phyloP scores from a whole-genome alignment of 306 rosid genomes.

The Phaseolus lunatus region DNA sequence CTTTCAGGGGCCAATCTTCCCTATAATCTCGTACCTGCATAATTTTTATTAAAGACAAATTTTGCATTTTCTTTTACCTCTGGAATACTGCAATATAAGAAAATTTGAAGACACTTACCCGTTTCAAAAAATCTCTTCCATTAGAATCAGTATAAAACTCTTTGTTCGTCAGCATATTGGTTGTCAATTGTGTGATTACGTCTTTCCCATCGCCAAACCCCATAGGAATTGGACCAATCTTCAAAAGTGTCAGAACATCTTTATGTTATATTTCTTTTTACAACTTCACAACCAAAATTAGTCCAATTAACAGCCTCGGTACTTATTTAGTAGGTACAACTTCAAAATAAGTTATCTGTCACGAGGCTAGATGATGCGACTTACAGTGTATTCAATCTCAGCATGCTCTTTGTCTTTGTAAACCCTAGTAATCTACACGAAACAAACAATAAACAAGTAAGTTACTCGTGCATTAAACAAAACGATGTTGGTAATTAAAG shows the following conservation, averaged over 20 bases:
- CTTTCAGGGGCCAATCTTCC: background rate
- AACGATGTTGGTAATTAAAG: background rate
- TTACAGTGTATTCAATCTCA: constrained; percentile 24
- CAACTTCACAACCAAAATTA: background rate
- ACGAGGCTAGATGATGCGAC: background rate
- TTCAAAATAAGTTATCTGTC: background rate
- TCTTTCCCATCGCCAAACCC: background rate
- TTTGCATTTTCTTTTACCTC: background rate
- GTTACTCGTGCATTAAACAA: background rate
- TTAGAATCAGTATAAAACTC: constrained; percentile 10
- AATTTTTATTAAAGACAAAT: background rate
- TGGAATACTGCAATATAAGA: background rate
- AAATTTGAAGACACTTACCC: background rate
- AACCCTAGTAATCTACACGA: constrained; percentile 1
- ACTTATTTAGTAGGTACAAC: background rate
- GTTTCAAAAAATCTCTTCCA: constrained; percentile 8
- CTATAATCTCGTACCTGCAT: constrained; percentile 18
- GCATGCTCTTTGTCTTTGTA: constrained; percentile 16
- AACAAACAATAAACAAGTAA: background rate
- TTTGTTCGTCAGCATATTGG: background rate
- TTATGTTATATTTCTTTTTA: background rate
- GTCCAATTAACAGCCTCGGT: background rate
- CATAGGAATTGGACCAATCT: constrained; percentile 11
- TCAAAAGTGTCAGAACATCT: background rate
- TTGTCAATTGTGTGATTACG: constrained; percentile 7